A percentile compares a stretch with the other conserved stretches of the same genome.
Evolutionary conservation across 805 yeast genomes (phyloP).

Genomic region (Candida taoyuanica): DNA sequence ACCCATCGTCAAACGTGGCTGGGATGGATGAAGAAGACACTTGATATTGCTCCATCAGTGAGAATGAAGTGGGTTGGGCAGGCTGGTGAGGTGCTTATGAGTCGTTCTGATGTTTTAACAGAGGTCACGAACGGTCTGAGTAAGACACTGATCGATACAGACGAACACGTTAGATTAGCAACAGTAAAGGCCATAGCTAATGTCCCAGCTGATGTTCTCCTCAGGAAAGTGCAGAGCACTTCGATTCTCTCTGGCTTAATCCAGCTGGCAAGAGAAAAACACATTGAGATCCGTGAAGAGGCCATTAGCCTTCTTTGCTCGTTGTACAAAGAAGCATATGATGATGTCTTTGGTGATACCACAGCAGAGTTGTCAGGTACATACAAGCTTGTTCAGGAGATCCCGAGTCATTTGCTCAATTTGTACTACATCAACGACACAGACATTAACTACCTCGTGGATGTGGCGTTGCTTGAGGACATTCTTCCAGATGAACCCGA

Average conservation of each 20-base stretch:
- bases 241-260: conserved; percentile 49
- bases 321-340: conserved; percentile 47
- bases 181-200: conserved; percentile 50
- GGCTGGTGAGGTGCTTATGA: conserved; percentile 41
- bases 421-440: conserved; percentile 71
- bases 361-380: conserved; percentile 22
- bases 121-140: conserved; percentile 56
- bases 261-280: conserved; percentile 69
- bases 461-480: conserved; percentile 52
- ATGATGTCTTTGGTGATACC: conserved; percentile 20
- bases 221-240: conserved; percentile 42
- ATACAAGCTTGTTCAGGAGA: conserved; percentile 31
- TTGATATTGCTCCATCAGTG: conserved; percentile 62
- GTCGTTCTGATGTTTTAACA: conserved; percentile 40
- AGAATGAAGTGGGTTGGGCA: conserved; percentile 68
- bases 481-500: conserved; percentile 53
- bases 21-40: conserved; percentile 69
- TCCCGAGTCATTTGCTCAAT: conserved; percentile 64
- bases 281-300: conserved; percentile 55
- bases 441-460: conserved; percentile 62
- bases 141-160: conserved; percentile 69
- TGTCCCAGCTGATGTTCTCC: conserved; percentile 43
- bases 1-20: conserved; percentile 57
- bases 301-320: conserved; percentile 52
- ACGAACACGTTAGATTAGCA: conserved; percentile 63